Base-by-base conservation (phyloP, 108 stramenopile genomes). In the Epithemia pelagica region DNA sequence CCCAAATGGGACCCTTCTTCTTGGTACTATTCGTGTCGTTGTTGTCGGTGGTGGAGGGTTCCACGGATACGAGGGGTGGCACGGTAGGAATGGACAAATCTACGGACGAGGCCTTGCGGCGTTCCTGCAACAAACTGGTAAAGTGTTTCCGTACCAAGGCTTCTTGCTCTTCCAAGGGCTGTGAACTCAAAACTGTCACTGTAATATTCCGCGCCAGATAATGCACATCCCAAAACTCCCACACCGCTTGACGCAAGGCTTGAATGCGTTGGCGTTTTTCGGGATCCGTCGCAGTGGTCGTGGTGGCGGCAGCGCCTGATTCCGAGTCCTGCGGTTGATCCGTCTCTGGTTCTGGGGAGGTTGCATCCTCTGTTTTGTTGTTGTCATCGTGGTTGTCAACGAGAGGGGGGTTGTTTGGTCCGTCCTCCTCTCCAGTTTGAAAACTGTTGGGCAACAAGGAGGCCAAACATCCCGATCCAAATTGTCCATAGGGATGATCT, bases 391-490 rank as follows among this genome's bases (percentile, higher is more conserved):
- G 52, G n/a, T n/a, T n/a, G n/a, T n/a, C n/a, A n/a, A n/a, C n/a
- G n/a, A n/a, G n/a, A n/a, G n/a, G n/a, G n/a, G n/a, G n/a, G n/a
- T n/a, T n/a, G n/a, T n/a, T n/a, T n/a, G n/a, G n/a, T n/a, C n/a
- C n/a, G 5, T 46, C 37, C 37, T 5, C 15, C 37, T 5, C 15
- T 15, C 10, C 15, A 10, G 37, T 46, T 46, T 46, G 10, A 5
- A 15, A 10, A 5, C 10, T 15, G 5, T 46, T 15, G 24, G 84
- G 83, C 26, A 68, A 59, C 51, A 90, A 72, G 8, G 86, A 84
- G 58, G 79, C 70, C 23, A 58, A 46, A 78, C 89, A 88, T 21
- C 95, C 95, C n/a, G 86, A 85, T 26, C 88, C 84, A 77, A 96
- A 96, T 31, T 76, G 66, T 57, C 60, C 61, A 68, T 74, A 83